Base-by-base conservation (phyloP, 2,329 filamentous ascomycete genomes). In the Fusarium verticillioides region DNA sequence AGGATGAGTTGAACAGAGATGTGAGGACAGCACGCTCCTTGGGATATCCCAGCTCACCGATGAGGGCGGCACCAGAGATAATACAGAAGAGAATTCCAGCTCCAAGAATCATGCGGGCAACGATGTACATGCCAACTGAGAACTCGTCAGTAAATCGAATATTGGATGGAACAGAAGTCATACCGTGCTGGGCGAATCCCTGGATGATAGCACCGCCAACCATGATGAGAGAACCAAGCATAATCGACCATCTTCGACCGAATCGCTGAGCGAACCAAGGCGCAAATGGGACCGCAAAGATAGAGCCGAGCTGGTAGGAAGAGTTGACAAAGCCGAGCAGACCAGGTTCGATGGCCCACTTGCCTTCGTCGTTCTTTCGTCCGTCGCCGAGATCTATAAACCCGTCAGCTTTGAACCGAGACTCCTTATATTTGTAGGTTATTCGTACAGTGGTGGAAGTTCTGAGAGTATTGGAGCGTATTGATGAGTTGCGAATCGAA, bases 31-130 rank as follows among this genome's bases (percentile, higher is more conserved):
- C 83, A 69, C 89, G 87, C 78, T 91, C 88, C 77, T 89, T 90
- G 6, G 89, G 89, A 75, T 91, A 86, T 3, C 85, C 88, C 32
- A 91, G 81, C 76, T 91, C 89, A 79, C 88, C 89, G 34, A 91
- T 88, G 56, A 91, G 80, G 39, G 87, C 84, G 2, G 89, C 87
- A 9, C 87, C 89, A 5, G 87, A 86, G 39, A 90, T 87, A 68
- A 90, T 90, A 66, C 85, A 87, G 72, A 88, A 89, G 0, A 87
- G 86, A 53, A 91, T 88, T n/a, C 89, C 89, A 30, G 88, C 86
- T 21, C 89, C 89, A n/a, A 91, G 85, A 32, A 91, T 81, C 65
- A 89, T 84, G 62, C 89, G 87, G 18, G 89, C 84, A 26, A 90
- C 80, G 69, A 91, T 87, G 74, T 90, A 91, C 89, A 90, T 91